Base-by-base conservation (phyloP, 1,284 basidiomycete species). In the Papiliotrema laurentii region DNA sequence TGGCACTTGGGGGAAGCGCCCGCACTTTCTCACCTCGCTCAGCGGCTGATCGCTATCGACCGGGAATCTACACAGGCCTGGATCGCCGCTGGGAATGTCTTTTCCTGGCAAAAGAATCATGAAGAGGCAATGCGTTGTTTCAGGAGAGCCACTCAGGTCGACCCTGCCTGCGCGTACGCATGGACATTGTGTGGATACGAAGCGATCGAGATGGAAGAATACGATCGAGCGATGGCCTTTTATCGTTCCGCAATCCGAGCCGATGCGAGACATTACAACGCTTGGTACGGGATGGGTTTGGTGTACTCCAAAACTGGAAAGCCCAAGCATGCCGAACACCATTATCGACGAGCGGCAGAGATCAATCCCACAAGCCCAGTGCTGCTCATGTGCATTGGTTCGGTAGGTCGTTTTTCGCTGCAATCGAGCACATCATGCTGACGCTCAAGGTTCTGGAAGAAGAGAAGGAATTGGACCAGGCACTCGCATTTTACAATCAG, bases 231-330 rank as follows among this genome's bases (percentile, higher is more conserved):
- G 26, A 83, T 91, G 60, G 82, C 80, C 49, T 92, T 89, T 76
- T 97, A 92, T 73, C 83, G 93, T 68, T 84, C 82, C 46, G 91
- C 92, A 35, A 79, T 97, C 69, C 81, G 87, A 71, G 83, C 84
- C 48, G 89, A 96, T 78, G 76, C 81, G 64, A 83, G 88, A 71
- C 89, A 93, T 73, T 97, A 96, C 74, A 93, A 92, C 75, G 92
- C 93, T 47, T 97, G 92, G 91, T 97, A 96, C 75, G 93, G 93
- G n/a, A 78, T 97, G 59, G 92, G 93, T 47, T 86, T 87, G 43
- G 93, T 90, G 67, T 97, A 94, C 78, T 79, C 92, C 69, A 81
- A 87, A 61, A 87, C 86, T 80, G 92, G 87, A 75, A 93, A 92
- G 77, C 77, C 87, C 56, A 83, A 86, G 46, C 78, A 92, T 54